phyloP scores from a whole-genome alignment of 148 eudicot genomes.

The Silene conica region DNA sequence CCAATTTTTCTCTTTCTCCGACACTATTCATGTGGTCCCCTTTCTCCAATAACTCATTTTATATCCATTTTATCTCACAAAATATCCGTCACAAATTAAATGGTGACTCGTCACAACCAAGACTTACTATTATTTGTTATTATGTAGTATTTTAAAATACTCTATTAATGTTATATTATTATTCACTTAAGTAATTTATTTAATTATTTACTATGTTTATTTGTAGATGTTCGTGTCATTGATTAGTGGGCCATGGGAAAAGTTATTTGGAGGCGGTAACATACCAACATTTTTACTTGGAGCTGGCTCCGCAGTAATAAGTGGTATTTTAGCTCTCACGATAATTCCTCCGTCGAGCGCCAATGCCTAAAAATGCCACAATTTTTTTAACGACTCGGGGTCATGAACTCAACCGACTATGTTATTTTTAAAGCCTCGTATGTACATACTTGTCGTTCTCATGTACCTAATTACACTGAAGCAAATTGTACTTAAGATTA shows the following conservation, averaged over 20 bases:
- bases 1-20: too few relatives aligned
- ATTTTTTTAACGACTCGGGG: not conserved
- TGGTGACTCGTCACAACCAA: too few relatives aligned
- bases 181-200: too few relatives aligned
- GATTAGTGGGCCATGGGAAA: slow-evolving; percentile 70
- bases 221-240: slow-evolving; percentile 67
- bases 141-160: not conserved
- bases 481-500: slow-evolving; percentile 15
- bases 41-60: too few relatives aligned
- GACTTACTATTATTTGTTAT: too few relatives aligned
- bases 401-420: not conserved
- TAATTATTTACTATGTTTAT: not conserved
- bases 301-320: slow-evolving; percentile 45
- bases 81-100: too few relatives aligned
- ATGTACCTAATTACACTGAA: not conserved
- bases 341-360: slow-evolving; percentile 39
- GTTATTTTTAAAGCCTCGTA: not conserved
- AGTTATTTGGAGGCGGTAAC: slow-evolving; percentile 70
- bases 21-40: too few relatives aligned
- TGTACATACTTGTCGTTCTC: not conserved
- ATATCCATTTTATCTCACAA: too few relatives aligned
- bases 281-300: slow-evolving; percentile 66
- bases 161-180: too few relatives aligned
- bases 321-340: slow-evolving; percentile 37
- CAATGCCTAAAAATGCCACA: slow-evolving; percentile 14